phyloP scores from a whole-genome alignment of 805 yeast genomes.

The Teunomyces funiuensis region DNA sequence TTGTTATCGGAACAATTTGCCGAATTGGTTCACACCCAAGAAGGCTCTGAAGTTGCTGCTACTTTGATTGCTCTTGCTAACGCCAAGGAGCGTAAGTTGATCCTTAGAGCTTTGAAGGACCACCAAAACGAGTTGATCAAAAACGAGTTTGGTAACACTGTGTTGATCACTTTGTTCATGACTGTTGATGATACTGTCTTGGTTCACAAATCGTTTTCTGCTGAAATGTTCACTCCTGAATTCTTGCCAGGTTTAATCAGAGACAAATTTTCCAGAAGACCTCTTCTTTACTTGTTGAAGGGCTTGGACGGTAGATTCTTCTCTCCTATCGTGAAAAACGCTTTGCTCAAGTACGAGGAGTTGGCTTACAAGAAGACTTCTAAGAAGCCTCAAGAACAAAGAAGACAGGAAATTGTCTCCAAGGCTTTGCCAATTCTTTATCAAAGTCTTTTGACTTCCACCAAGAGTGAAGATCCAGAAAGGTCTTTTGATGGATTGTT shows the following conservation, averaged over 20 bases:
- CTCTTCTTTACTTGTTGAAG: slow-evolving; percentile 74
- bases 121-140: slow-evolving; percentile 75
- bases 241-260: slow-evolving; percentile 53
- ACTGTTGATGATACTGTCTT: slow-evolving; percentile 93
- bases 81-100: slow-evolving; percentile 87
- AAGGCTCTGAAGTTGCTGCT: slow-evolving; percentile 91
- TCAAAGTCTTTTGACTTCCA: slow-evolving; percentile 43
- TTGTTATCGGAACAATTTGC: slow-evolving; percentile 84
- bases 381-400: slow-evolving; percentile 77
- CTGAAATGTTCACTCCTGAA: slow-evolving; percentile 52
- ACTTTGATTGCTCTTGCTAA: slow-evolving; percentile 74
- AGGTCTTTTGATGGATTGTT: slow-evolving; percentile 51
- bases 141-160: slow-evolving; percentile 85
- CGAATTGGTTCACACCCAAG: slow-evolving; percentile 92
- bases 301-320: slow-evolving; percentile 84
- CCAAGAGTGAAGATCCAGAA: slow-evolving; percentile 28
- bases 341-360: slow-evolving; percentile 58
- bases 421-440: slow-evolving; percentile 68
- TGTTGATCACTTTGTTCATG: slow-evolving; percentile 73
- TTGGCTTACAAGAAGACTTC: slow-evolving; percentile 62
- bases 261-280: slow-evolving; percentile 84
- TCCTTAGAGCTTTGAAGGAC: slow-evolving; percentile 68
- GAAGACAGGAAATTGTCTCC: slow-evolving; percentile 68
- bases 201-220: slow-evolving; percentile 67
- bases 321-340: slow-evolving; percentile 63